phyloP scores from a whole-genome alignment of 768 basidiomycete species.

The Neoboletus magnificus region DNA sequence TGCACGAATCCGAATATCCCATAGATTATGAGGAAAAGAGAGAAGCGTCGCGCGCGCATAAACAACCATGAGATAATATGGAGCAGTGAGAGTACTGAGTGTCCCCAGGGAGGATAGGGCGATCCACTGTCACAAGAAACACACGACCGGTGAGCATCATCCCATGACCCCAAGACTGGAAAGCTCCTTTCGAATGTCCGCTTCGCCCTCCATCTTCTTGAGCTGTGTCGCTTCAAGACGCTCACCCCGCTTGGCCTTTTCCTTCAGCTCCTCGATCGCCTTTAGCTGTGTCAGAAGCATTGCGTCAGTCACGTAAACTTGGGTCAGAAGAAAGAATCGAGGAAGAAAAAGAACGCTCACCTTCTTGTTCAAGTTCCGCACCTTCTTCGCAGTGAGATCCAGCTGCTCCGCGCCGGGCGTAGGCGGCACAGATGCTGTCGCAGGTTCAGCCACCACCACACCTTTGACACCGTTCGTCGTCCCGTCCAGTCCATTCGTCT shows the following conservation, averaged over 20 bases:
- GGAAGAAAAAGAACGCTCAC: slow-evolving; percentile 34
- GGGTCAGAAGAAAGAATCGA: not conserved
- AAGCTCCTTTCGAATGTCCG: slow-evolving; percentile 80
- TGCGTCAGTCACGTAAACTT: not conserved
- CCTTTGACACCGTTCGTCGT: slow-evolving; percentile 16
- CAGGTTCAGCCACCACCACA: slow-evolving; percentile 5
- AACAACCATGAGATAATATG: not conserved
- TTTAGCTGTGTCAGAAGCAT: slow-evolving; percentile 59
- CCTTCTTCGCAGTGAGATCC: slow-evolving; percentile 88
- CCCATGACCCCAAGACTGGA: slow-evolving; percentile 31
- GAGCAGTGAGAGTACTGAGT: not conserved
- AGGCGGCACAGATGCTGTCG: slow-evolving; percentile 38
- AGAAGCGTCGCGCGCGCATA: not conserved
- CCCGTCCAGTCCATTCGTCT: slow-evolving; percentile 25
- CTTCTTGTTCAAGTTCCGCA: slow-evolving; percentile 94
- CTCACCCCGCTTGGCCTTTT: slow-evolving; percentile 85
- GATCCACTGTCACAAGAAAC: not conserved
- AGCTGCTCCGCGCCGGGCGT: slow-evolving; percentile 60
- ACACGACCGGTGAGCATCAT: not conserved
- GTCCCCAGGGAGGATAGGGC: not conserved
- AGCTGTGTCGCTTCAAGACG: slow-evolving; percentile 92
- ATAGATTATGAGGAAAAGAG: slow-evolving; percentile 2
- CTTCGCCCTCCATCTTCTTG: slow-evolving; percentile 94
- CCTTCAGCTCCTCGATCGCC: slow-evolving; percentile 98
- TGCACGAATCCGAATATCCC: not conserved